phyloP scores from a whole-genome alignment of 169 alveolate genomes.

The Eimeria praecox region DNA sequence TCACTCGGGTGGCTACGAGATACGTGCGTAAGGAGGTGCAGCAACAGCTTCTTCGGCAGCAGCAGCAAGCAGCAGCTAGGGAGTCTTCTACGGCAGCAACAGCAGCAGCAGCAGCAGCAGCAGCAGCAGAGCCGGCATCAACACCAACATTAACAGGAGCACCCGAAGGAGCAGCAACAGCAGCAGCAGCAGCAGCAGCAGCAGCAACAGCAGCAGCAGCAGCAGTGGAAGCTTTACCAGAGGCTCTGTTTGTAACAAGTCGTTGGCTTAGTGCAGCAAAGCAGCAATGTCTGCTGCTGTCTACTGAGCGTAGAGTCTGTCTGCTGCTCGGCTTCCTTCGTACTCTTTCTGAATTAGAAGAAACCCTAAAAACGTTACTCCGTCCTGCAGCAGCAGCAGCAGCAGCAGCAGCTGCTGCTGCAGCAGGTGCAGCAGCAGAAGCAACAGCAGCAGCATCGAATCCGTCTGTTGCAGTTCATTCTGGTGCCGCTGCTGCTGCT shows the following conservation, averaged over 20 bases:
- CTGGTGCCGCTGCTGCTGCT: conserved; percentile 19
- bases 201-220: conserved; percentile 43
- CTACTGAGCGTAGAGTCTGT: background rate
- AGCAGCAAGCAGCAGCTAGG: conserved; percentile 2
- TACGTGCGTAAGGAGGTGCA: background rate
- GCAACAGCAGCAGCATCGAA: too few relatives aligned
- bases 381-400: too few relatives aligned
- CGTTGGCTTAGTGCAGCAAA: conserved; percentile 20
- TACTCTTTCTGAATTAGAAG: background rate
- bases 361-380: background rate
- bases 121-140: background rate
- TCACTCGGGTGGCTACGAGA: background rate
- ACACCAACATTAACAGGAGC: background rate
- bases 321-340: background rate
- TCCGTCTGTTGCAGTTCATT: too few relatives aligned
- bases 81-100: background rate
- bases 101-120: conserved; percentile 12
- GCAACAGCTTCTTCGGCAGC: conserved; percentile 47
- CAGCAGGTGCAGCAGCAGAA: too few relatives aligned
- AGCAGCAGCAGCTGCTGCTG: conserved; percentile 35
- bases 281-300: conserved; percentile 2
- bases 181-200: conserved; percentile 3
- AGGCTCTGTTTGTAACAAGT: conserved; percentile 28
- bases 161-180: background rate
- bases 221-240: conserved; percentile 7